Base-by-base conservation (phyloP, 495 filamentous ascomycete species). In the Glutinoglossum americanum region DNA sequence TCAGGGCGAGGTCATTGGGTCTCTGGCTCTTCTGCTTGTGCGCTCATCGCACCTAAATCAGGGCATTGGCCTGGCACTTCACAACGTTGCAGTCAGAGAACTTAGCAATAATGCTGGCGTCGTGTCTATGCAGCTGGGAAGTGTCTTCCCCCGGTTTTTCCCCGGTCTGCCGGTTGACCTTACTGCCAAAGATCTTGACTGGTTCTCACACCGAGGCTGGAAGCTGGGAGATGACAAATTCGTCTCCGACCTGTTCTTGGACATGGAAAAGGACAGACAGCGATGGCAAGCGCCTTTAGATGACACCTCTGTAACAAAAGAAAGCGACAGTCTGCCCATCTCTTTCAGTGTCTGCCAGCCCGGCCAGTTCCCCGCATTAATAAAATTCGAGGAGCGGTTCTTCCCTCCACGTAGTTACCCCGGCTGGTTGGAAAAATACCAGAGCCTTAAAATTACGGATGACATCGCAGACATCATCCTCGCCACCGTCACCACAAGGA, bases 151-250 rank as follows among this genome's bases (percentile, higher is more conserved):
- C 39, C 74, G 79, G 41, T 65, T 82, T 6, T 67, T 81, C 17
- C 78, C 77, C 59, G 79, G 79, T 1, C 67, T 79, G 30, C 76
- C 78, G 15, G 55, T 62, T 3, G 63, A 65, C 51, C 61, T 70
- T 27, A 61, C 63, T 23, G 57, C 67, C 10, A 72, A 76, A 39
- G 76, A 79, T 57, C 41, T 59, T 51, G 70, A 73, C 26, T 82
- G 79, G 79, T 81, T 82, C 61, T 63, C 67, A 37, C 75, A 73
- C 55, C 70, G 77, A 57, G 74, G 72, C 33, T 82, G 79, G 79
- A 69, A 70, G 51, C 66, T 80, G 49, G 49, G 19, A 8, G 66
- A 73, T 49, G 67, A 71, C 25, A 68, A 70, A 32, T 69, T 74
- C 57, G 68, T 76, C n/a, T 72, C 71, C 60, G 79, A 82, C 67